These are phyloP conservation scores for Rasamsonia emersonii DNA, from an alignment of 2,329 filamentous ascomycete species.

Conservation along the genomic window DNA sequence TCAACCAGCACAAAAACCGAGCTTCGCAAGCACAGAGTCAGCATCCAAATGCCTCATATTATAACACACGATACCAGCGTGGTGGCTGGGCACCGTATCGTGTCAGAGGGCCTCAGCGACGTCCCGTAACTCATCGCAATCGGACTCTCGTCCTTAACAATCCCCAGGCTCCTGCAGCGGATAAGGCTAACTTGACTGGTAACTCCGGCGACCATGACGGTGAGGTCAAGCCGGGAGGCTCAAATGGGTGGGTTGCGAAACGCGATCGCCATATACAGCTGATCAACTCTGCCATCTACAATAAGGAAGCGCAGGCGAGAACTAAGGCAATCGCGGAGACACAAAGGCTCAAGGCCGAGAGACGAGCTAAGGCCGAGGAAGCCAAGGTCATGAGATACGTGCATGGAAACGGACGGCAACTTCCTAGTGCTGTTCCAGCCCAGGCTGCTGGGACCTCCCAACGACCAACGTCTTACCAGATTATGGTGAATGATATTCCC, in stretches of 20 bases:
- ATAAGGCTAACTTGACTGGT: slow-evolving; percentile 17
- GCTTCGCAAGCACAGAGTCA: slow-evolving; percentile 14
- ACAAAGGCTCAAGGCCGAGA: slow-evolving; percentile 37
- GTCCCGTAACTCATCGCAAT: slow-evolving; percentile 40
- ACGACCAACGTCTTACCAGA: slow-evolving; percentile 46
- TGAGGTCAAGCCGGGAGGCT: slow-evolving; percentile 19
- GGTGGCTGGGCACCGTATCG: slow-evolving; percentile 38
- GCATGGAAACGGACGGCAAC: slow-evolving; percentile 19
- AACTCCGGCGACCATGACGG: slow-evolving; percentile 19
- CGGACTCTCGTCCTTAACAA: slow-evolving; percentile 59
- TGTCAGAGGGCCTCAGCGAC: slow-evolving; percentile 30
- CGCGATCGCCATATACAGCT: slow-evolving; percentile 71
- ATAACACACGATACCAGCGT: slow-evolving; percentile 18
- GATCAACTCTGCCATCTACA: slow-evolving; percentile 71
- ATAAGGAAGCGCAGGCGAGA: slow-evolving; percentile 61
- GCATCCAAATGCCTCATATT: slow-evolving; percentile 16
- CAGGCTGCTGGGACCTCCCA: slow-evolving; percentile 18
- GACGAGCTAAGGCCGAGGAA: slow-evolving; percentile 50
- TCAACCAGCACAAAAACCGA: slow-evolving; percentile 69
- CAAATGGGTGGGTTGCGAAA: slow-evolving; percentile 58
- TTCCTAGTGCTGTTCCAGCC: slow-evolving; percentile 12
- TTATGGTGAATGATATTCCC: slow-evolving; percentile 61
- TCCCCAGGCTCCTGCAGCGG: slow-evolving; percentile 16
- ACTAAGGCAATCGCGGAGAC: slow-evolving; percentile 65
- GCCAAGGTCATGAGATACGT: slow-evolving; percentile 33